Conservation (phyloP, 768 basidiomycete species). For the Pseudohyphozyma bogoriensis region DNA sequence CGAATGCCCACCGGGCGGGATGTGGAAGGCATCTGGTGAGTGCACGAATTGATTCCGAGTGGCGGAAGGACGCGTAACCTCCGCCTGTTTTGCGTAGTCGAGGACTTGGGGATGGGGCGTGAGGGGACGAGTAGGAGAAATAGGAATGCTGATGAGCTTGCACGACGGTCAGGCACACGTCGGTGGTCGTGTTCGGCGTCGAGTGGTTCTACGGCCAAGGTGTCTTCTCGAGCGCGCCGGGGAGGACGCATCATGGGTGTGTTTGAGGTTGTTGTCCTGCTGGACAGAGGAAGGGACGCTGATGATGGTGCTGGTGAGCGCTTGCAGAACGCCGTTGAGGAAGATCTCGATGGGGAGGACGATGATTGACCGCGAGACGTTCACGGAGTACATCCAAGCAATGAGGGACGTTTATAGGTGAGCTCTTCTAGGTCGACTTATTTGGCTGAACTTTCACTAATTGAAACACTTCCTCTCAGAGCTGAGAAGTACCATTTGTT, state of each 20-base stretch:
- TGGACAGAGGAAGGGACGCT: not conserved
- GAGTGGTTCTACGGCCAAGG: constrained; percentile 89
- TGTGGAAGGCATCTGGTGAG: constrained; percentile 86
- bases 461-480: constrained; percentile 38
- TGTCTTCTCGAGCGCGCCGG: constrained; percentile 57
- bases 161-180: constrained; percentile 67
- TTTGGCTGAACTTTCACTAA: no score
- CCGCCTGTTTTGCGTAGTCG: not conserved
- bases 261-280: not conserved
- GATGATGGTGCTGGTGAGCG: not conserved
- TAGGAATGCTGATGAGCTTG: not conserved
- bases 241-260: constrained; percentile 64
- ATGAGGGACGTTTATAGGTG: constrained; percentile 63
- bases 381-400: constrained; percentile 67
- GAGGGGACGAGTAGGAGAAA: not conserved
- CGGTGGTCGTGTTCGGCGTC: constrained; percentile 72
- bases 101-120: not conserved
- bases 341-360: constrained; percentile 69
- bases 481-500: constrained; percentile 57
- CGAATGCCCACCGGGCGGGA: constrained; percentile 70
- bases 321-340: constrained; percentile 68
- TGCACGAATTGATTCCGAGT: no score
- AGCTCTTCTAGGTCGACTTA: no score
- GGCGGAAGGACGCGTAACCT: no score
- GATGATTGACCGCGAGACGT: constrained; percentile 69